phyloP scores from a whole-genome alignment of 441 rosid species.

The Erodium moschatum region DNA sequence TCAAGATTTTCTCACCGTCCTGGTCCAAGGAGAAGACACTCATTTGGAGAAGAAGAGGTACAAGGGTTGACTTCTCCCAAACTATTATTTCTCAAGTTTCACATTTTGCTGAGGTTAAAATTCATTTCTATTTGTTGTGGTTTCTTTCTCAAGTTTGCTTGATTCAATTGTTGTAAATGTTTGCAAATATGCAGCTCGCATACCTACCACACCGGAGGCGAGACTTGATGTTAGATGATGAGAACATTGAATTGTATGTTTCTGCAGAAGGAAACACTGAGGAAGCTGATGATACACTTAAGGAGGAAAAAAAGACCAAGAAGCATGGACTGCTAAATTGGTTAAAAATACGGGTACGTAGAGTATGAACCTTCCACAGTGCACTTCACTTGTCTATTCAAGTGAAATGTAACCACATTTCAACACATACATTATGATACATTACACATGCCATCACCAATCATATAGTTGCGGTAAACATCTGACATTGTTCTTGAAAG shows the following conservation, averaged over 20 bases:
- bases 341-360: slow-evolving; percentile 78
- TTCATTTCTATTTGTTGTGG: not conserved
- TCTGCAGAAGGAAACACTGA: slow-evolving; percentile 60
- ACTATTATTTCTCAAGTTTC: slow-evolving; percentile 6
- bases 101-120: not conserved
- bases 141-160: slow-evolving; percentile 18
- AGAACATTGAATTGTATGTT: slow-evolving; percentile 62
- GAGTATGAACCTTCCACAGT: slow-evolving; percentile 18
- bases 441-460: too few relatives aligned
- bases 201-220: slow-evolving; percentile 91
- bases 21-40: slow-evolving; percentile 87
- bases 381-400: slow-evolving; percentile 14
- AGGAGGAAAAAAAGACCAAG: slow-evolving; percentile 74
- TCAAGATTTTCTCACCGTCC: slow-evolving; percentile 55
- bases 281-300: slow-evolving; percentile 43
- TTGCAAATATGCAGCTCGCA: slow-evolving; percentile 54
- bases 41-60: slow-evolving; percentile 99
- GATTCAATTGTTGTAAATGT: slow-evolving; percentile 25
- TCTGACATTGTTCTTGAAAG: too few relatives aligned
- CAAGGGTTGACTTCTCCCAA: not conserved
- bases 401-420: too few relatives aligned
- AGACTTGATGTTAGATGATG: slow-evolving; percentile 85
- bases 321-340: slow-evolving; percentile 88
- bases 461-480: too few relatives aligned
- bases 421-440: too few relatives aligned